Evolutionary conservation across 495 filamentous ascomycete genomes (phyloP).

Genomic region (Diplogelasinospora grovesii): DNA sequence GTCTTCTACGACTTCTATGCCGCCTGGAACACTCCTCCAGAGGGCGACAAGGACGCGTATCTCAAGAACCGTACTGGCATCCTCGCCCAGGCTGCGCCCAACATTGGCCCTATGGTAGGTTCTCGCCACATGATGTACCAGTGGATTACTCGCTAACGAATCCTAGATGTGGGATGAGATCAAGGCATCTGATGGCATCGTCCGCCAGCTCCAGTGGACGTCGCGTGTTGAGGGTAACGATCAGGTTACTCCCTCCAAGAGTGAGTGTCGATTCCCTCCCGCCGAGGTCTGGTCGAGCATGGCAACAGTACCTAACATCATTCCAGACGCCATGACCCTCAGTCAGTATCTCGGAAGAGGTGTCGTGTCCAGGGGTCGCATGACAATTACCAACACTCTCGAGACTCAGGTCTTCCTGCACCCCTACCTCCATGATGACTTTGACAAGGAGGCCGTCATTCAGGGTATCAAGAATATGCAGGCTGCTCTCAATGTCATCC

Average conservation of each 20-base stretch:
- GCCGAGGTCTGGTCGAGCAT: too few species aligned
- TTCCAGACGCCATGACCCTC: slow-evolving; percentile 49
- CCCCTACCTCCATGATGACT: slow-evolving; percentile 47
- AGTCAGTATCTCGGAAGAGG: slow-evolving; percentile 61
- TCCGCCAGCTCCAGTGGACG: slow-evolving; percentile 60
- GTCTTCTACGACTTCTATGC: slow-evolving; percentile 61
- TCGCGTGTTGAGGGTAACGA: slow-evolving; percentile 51
- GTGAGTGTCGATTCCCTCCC: slow-evolving; percentile 24
- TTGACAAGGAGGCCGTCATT: slow-evolving; percentile 46
- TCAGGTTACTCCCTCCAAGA: slow-evolving; percentile 26
- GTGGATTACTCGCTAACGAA: slow-evolving; percentile 8
- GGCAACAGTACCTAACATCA: slow-evolving; percentile 8
- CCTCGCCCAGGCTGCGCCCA: slow-evolving; percentile 62
- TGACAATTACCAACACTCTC: slow-evolving; percentile 49
- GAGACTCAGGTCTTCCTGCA: slow-evolving; percentile 45
- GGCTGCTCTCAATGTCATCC: slow-evolving; percentile 44
- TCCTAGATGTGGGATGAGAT: slow-evolving; percentile 49
- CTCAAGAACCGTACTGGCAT: slow-evolving; percentile 50
- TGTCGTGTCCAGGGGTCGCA: slow-evolving; percentile 51
- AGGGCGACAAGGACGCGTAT: slow-evolving; percentile 29
- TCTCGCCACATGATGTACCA: neutral
- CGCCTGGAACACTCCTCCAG: slow-evolving; percentile 43
- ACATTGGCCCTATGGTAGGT: slow-evolving; percentile 52
- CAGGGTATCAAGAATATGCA: slow-evolving; percentile 55
- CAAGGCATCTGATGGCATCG: slow-evolving; percentile 53